These are phyloP conservation scores for Calonectria henricotiae DNA, from an alignment of 2,329 filamentous ascomycete genomes.

Conservation along the genomic window DNA sequence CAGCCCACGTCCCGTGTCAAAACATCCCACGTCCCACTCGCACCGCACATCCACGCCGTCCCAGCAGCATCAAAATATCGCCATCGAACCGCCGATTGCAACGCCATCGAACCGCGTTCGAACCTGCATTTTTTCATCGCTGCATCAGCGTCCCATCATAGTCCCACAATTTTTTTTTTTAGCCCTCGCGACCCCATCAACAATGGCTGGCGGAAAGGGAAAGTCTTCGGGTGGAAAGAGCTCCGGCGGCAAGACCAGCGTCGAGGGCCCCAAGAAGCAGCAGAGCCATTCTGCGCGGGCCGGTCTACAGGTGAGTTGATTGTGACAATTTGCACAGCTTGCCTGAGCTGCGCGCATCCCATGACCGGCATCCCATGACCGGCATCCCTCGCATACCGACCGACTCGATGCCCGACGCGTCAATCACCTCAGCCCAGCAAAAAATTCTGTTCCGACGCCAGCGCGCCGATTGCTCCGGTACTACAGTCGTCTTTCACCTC, in stretches of 20 bases:
- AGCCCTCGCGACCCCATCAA: constrained; percentile 50
- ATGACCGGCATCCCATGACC: constrained; percentile 38
- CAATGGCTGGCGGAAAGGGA: constrained; percentile 91
- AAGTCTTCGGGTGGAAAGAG: constrained; percentile 93
- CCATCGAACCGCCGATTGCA: constrained; percentile 40
- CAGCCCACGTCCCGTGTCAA: constrained; percentile 49
- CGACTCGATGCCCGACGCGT: constrained; percentile 48
- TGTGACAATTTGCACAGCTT: constrained; percentile 36
- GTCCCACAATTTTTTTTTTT: constrained; percentile 41
- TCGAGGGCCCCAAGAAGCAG: constrained; percentile 84
- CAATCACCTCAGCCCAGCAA: constrained; percentile 47
- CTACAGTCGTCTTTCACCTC: constrained; percentile 26
- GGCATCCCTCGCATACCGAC: constrained; percentile 48
- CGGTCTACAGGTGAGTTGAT: constrained; percentile 87
- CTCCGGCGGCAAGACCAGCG: constrained; percentile 82
- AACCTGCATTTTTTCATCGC: constrained; percentile 43
- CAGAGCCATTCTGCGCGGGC: constrained; percentile 97
- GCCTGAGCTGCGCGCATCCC: constrained; percentile 49
- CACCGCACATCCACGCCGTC: constrained; percentile 44
- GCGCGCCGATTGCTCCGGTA: constrained; percentile 29
- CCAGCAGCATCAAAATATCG: constrained; percentile 50
- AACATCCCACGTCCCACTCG: constrained; percentile 32
- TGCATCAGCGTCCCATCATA: constrained; percentile 28
- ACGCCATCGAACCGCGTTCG: constrained; percentile 47
- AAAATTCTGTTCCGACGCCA: constrained; percentile 41